phyloP scores from a whole-genome alignment of 768 basidiomycete genomes.

The Pseudohyphozyma bogoriensis region DNA sequence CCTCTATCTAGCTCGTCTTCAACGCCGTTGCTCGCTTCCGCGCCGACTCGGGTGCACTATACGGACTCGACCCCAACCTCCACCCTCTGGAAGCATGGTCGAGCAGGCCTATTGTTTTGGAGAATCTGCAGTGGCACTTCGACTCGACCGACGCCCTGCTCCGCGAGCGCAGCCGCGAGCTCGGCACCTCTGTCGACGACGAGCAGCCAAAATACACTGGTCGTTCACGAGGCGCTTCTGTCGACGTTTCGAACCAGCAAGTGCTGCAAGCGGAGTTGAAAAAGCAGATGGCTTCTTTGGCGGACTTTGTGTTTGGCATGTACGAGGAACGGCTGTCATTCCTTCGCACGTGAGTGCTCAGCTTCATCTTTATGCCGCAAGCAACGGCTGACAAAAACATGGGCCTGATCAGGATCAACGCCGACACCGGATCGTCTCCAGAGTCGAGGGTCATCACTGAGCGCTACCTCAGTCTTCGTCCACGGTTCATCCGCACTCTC shows the following conservation, averaged over 20 bases:
- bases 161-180: constrained; percentile 35
- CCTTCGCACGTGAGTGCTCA: constrained; percentile 9
- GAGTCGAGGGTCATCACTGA: constrained; percentile 55
- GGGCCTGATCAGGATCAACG: constrained; percentile 2
- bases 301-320: constrained; percentile 32
- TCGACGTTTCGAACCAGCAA: constrained; percentile 19
- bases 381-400: background rate
- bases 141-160: constrained; percentile 41
- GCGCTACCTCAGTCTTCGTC: constrained; percentile 59
- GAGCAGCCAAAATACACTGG: constrained; percentile 8
- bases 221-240: background rate
- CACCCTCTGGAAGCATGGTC: constrained; percentile 59
- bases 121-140: constrained; percentile 62
- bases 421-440: constrained; percentile 44
- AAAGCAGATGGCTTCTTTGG: constrained; percentile 37
- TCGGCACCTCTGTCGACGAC: constrained; percentile 36
- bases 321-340: constrained; percentile 29
- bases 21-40: constrained; percentile 66
- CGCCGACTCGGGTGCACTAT: constrained; percentile 51
- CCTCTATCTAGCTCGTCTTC: constrained; percentile 66
- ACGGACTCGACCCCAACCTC: constrained; percentile 66
- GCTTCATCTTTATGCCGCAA: background rate
- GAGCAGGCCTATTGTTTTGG: constrained; percentile 56
- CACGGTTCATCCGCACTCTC: constrained; percentile 66
- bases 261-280: constrained; percentile 35